Percentiles rank a stretch among this genome's conserved stretches.
phyloP scores from a whole-genome alignment of 2,329 filamentous ascomycete species.

The Parastagonospora nodorum region DNA sequence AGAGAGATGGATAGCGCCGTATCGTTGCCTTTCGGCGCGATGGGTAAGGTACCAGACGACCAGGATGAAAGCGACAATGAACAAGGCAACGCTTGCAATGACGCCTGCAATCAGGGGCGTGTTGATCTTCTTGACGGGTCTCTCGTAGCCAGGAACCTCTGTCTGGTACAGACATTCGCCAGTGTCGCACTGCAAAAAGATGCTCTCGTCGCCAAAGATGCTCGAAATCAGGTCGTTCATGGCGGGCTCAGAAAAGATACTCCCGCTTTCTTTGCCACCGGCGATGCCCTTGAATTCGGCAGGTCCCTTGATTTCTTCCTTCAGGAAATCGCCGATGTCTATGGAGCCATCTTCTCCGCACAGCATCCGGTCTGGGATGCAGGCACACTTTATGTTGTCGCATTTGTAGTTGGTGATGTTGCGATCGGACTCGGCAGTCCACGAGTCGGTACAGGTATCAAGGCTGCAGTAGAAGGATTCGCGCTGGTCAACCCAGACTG shows the following conservation, averaged over 20 bases:
- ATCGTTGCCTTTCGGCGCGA: constrained; percentile 64
- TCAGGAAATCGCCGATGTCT: constrained; percentile 88
- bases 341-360: constrained; percentile 91
- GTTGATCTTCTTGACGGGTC: constrained; percentile 92
- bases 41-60: constrained; percentile 86
- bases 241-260: constrained; percentile 85
- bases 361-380: constrained; percentile 88
- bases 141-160: constrained; percentile 87
- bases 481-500: constrained; percentile 90
- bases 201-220: constrained; percentile 91
- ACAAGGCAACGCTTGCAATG: constrained; percentile 83
- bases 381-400: constrained; percentile 82
- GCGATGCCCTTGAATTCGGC: constrained; percentile 77
- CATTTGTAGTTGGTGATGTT: constrained; percentile 89
- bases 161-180: constrained; percentile 94
- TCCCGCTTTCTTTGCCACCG: constrained; percentile 69
- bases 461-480: constrained; percentile 98
- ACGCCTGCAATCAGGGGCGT: constrained; percentile 93
- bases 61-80: constrained; percentile 85
- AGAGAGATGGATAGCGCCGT: constrained; percentile 73
- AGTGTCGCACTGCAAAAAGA: constrained; percentile 77
- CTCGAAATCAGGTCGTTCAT: constrained; percentile 89
- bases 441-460: constrained; percentile 75
- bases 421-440: constrained; percentile 68
- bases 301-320: constrained; percentile 81